Conservation (phyloP, 768 basidiomycete species). For the Leccinum variicolor region DNA sequence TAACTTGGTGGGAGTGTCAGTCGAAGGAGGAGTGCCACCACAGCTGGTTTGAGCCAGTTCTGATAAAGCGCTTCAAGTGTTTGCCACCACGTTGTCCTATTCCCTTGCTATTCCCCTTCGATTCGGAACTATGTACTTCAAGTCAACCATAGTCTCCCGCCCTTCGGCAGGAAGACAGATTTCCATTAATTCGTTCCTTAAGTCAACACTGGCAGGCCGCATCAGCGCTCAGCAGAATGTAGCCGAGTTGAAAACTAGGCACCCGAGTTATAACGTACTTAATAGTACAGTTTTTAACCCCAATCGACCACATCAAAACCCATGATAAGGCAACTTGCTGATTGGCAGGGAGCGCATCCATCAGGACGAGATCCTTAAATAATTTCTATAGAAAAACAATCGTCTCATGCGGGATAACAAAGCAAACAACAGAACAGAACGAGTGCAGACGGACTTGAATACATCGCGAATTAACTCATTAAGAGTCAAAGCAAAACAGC, state of each 20-base stretch:
- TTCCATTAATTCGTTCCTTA: too few relatives aligned
- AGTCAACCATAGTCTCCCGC: too few relatives aligned
- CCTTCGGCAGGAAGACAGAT: too few relatives aligned
- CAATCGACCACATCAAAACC: too few relatives aligned
- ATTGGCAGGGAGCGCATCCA: neutral
- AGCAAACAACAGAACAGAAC: conserved; percentile 8
- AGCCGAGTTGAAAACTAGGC: too few relatives aligned
- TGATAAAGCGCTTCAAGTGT: neutral
- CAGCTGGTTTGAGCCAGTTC: neutral
- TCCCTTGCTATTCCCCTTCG: neutral
- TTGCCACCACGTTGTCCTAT: neutral
- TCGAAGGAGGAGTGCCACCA: neutral
- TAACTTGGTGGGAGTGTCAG: neutral
- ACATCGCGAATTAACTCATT: conserved; percentile 16
- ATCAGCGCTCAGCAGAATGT: too few relatives aligned
- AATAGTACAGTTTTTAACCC: too few relatives aligned
- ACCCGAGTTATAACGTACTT: too few relatives aligned
- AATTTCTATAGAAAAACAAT: neutral
- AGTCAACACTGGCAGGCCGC: too few relatives aligned
- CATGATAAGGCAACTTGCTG: too few relatives aligned
- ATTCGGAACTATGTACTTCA: neutral
- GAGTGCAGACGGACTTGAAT: conserved; percentile 5
- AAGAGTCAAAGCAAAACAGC: conserved; percentile 12
- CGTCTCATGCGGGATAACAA: neutral
- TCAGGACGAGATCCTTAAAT: neutral